Base-by-base conservation (phyloP, 768 basidiomycete species). In the Naematelia encephala region DNA sequence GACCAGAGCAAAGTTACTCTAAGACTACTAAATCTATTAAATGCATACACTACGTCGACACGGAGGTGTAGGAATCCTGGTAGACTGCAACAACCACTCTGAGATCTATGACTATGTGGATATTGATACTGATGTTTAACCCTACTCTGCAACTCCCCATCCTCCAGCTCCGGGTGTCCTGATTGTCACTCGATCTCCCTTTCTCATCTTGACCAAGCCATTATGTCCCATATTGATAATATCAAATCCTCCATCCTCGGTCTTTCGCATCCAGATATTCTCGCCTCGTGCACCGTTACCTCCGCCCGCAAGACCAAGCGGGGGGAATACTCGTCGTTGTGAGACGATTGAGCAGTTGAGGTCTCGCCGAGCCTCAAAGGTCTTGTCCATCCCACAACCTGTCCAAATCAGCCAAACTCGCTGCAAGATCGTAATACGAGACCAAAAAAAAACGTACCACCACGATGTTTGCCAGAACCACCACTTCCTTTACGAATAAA, bases 131-230 rank as follows among this genome's bases (percentile, higher is more conserved):
- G n/a, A 46, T 19, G 44, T 23, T 46, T 46, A n/a, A 23, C 4
- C 14, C 48, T 29, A 19, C 2, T 27, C n/a, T 19, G 29, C 29
- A 1, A 29, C 27, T n/a, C 69, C 69, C 66, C 66, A 70, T 4
- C 69, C 69, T 48, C 69, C 69, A 16, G 66, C 69, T 21, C 63
- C 69, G 11, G 69, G 69, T 30, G 69, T 70, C 25, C 61, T 61
- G 11, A 70, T 67, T 44, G 52, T 25, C 5, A 70, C 59, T 43
- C 60, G 30, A 56, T 70, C 69, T 13, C 69, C 69, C 43, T 54
- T 63, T 12, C 50, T 29, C 47, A 70, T 27, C 30, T 53, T 63
- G 14, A 57, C 63, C 28, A 67, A 59, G 19, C 66, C 69, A 44
- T 67, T 65, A 50, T 60, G 62, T 5, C 66, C 69, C 51, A 63